phyloP scores from a whole-genome alignment of 2,329 filamentous ascomycete genomes.

The Penicillium thymicola region DNA sequence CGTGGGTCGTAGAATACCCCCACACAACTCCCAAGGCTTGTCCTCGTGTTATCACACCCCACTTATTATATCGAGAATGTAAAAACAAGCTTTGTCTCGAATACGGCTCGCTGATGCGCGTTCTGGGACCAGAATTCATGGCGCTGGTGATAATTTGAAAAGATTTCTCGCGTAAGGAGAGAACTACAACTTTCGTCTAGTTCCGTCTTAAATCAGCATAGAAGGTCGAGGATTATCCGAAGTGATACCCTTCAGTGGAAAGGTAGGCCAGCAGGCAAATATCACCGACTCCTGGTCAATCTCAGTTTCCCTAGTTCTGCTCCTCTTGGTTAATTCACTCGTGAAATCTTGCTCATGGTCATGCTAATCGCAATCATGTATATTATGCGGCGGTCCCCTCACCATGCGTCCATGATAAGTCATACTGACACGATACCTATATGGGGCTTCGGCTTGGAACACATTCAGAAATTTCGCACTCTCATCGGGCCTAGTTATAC shows the following conservation, averaged over 20 bases:
- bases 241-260: no score
- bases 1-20: no score
- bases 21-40: no score
- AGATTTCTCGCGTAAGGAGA: no score
- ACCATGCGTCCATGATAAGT: neutral
- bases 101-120: no score
- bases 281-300: neutral
- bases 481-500: no score
- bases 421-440: neutral
- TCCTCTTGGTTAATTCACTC: no score
- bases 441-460: neutral
- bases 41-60: no score
- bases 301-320: neutral
- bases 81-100: no score
- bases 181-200: neutral
- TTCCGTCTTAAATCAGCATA: neutral
- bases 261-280: neutral
- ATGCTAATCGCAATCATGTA: neutral
- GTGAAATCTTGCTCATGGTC: neutral
- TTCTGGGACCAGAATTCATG: neutral
- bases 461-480: neutral
- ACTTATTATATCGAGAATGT: no score
- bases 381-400: neutral
- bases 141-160: neutral
- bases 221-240: no score